Evolutionary conservation across 2,329 filamentous ascomycete species (phyloP).

Genomic region (Pseudogymnoascus sp.): DNA sequence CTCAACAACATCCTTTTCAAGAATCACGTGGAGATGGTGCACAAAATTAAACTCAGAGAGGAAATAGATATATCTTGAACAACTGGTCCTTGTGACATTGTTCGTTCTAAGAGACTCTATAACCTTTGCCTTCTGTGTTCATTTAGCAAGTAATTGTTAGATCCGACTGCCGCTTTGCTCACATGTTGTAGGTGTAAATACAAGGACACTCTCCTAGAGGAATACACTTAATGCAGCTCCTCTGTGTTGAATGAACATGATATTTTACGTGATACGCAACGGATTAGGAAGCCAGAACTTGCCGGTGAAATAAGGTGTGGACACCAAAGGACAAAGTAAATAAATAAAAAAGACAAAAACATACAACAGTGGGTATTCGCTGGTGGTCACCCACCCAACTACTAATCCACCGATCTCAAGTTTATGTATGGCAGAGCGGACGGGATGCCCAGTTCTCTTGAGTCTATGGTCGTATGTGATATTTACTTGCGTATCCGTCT

Average conservation of each 20-base stretch:
- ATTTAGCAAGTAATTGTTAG: too few species aligned
- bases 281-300: not conserved
- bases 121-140: not conserved
- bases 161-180: too few species aligned
- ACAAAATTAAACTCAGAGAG: not conserved
- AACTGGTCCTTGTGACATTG: slow-evolving; percentile 5
- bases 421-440: too few species aligned
- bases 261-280: not conserved
- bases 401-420: too few species aligned
- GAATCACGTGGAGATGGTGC: not conserved
- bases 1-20: not conserved
- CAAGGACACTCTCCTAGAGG: not conserved
- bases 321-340: too few species aligned
- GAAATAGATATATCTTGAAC: not conserved
- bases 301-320: not conserved
- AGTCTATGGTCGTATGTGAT: too few species aligned
- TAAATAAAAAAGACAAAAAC: too few species aligned
- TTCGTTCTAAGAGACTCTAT: not conserved
- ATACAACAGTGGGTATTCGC: too few species aligned
- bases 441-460: too few species aligned
- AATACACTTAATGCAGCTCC: not conserved
- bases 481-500: too few species aligned
- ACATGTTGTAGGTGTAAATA: not conserved
- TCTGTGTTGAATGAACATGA: not conserved
- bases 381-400: too few species aligned